phyloP scores from a whole-genome alignment of 2,329 filamentous ascomycete genomes.

The Arthrobotrys conoides region DNA sequence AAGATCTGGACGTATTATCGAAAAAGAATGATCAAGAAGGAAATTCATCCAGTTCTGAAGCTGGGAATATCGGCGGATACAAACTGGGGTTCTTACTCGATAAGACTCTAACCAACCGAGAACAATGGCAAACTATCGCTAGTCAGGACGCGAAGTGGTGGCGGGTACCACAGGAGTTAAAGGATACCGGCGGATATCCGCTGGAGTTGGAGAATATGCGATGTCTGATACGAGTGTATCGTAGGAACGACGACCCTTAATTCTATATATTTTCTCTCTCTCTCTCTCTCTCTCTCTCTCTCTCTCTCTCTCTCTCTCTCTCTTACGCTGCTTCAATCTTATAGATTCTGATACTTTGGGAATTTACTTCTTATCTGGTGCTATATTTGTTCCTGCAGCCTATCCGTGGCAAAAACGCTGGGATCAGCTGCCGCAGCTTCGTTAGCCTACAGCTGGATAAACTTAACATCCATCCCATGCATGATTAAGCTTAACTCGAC shows the following conservation, averaged over 20 bases:
- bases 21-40: constrained; percentile 7
- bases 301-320: neutral
- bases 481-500: neutral
- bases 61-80: constrained; percentile 36
- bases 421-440: constrained; percentile 22
- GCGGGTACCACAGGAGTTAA: constrained; percentile 41
- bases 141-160: constrained; percentile 58
- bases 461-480: neutral
- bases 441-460: no score
- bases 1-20: constrained; percentile 49
- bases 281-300: neutral
- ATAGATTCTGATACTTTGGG: neutral
- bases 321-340: neutral
- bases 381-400: constrained; percentile 31
- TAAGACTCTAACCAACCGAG: constrained; percentile 17
- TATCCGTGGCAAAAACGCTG: constrained; percentile 9
- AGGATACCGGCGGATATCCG: constrained; percentile 42
- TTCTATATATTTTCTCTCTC: neutral
- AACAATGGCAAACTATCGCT: constrained; percentile 32
- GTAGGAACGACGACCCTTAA: constrained; percentile 51
- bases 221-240: constrained; percentile 54
- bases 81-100: constrained; percentile 57
- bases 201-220: constrained; percentile 58
- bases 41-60: neutral
- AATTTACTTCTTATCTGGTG: neutral